These are phyloP conservation scores for Effrenium voratum DNA, from an alignment of 73 alveolate genomes.

Conservation along the genomic window DNA sequence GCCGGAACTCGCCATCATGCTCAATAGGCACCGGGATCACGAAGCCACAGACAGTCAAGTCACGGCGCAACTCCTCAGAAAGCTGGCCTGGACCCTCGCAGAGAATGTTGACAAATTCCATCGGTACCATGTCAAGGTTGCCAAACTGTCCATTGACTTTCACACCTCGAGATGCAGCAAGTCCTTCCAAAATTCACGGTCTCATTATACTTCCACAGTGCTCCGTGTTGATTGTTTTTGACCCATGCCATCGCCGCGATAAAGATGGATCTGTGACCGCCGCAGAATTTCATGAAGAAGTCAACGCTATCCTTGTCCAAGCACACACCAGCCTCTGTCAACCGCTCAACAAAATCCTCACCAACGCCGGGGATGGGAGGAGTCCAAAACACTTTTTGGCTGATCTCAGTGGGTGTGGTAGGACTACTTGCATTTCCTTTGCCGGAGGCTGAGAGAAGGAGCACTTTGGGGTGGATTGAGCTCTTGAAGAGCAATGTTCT, in stretches of 20 bases:
- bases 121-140: constrained; percentile 11
- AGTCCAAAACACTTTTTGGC: constrained; percentile 11
- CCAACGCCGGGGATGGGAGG: not conserved
- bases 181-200: constrained; percentile 11
- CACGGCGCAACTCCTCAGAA: not conserved
- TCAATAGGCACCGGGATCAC: not conserved
- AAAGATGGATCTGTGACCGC: constrained; percentile 30
- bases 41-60: not conserved
- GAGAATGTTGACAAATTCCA: not conserved
- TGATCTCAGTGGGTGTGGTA: constrained; percentile 26
- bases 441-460: not conserved
- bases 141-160: not conserved
- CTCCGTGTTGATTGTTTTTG: not conserved
- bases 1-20: not conserved
- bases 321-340: constrained; percentile 1
- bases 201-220: not conserved
- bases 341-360: not conserved
- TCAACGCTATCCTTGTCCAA: not conserved
- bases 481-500: not conserved
- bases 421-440: not conserved
- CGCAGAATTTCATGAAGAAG: constrained; percentile 35
- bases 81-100: constrained; percentile 23
- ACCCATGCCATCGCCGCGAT: constrained; percentile 9
- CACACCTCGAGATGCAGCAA: constrained; percentile 25
- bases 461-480: not conserved